phyloP scores from a whole-genome alignment of 2,329 filamentous ascomycete species.

The Ceratocystis albifundus region DNA sequence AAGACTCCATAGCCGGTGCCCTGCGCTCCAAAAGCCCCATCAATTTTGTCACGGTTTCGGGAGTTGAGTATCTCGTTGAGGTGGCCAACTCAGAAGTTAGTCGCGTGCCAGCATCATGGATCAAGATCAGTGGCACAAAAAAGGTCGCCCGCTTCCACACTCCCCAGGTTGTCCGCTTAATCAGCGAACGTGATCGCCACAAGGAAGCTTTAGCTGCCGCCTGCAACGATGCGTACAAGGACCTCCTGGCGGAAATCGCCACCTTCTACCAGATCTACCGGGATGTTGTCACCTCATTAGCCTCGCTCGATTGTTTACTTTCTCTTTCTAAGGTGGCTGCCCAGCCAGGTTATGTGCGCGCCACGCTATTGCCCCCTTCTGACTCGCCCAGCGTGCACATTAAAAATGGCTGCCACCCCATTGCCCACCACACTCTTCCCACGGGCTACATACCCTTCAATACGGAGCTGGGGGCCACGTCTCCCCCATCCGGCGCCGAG shows the following conservation, averaged over 20 bases:
- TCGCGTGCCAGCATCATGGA: slow-evolving; percentile 84
- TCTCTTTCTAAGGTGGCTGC: slow-evolving; percentile 74
- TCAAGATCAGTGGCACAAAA: slow-evolving; percentile 90
- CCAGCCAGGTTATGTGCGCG: slow-evolving; percentile 79
- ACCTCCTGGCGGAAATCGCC: slow-evolving; percentile 61
- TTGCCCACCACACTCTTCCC: slow-evolving; percentile 76
- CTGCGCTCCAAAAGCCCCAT: slow-evolving; percentile 59
- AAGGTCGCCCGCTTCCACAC: slow-evolving; percentile 87
- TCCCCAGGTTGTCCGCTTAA: slow-evolving; percentile 70
- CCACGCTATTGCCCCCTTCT: slow-evolving; percentile 51
- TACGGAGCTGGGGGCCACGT: slow-evolving; percentile 43
- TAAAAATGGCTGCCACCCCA: slow-evolving; percentile 71
- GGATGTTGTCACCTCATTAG: slow-evolving; percentile 75
- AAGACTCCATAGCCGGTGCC: slow-evolving; percentile 55
- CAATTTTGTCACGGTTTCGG: slow-evolving; percentile 70
- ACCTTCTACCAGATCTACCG: slow-evolving; percentile 80
- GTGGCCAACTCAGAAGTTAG: slow-evolving; percentile 73
- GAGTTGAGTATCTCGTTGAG: slow-evolving; percentile 91
- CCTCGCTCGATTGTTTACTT: slow-evolving; percentile 78
- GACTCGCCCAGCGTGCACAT: slow-evolving; percentile 58
- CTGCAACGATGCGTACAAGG: slow-evolving; percentile 70
- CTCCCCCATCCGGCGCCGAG: slow-evolving; percentile 39
- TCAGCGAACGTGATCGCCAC: slow-evolving; percentile 84
- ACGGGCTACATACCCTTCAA: slow-evolving; percentile 79
- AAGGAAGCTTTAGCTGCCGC: slow-evolving; percentile 86